Base-by-base conservation (phyloP, 192 early-diverging fungal genomes). In the Coemansia sp. region DNA sequence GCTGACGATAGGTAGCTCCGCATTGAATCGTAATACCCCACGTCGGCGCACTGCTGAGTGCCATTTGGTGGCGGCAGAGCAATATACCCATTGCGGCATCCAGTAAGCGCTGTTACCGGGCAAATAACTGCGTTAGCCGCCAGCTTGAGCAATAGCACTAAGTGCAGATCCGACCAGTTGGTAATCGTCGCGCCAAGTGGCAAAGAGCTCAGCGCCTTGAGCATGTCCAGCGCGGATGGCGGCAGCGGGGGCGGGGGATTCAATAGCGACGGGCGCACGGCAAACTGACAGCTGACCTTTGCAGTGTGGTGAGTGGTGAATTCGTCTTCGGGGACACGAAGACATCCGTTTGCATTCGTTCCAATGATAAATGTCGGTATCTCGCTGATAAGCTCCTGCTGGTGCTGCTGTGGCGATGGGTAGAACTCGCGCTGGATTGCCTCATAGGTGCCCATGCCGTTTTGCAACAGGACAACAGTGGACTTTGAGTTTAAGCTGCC, bases 61-160 rank as follows among this genome's bases (percentile, higher is more conserved):
- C 14, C 21, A 10, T 59, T 28, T 23, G 50, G 55, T 36, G 59
- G 68, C 40, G 60, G 65, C 11, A 73, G 66, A 7, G 81, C 62
- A 34, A 90, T 34, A 9, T 60, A 76, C 2, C 87, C 87, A 61
- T 91, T 91, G 53, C 70, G 83, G 11, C 79, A 70, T 20, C 74
- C 81, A 5, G 86, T 66, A 38, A 90, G 60, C 9, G 88, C 85
- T 0, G 88, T 86, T 9, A 89, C 63, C 2, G 90, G 90, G 39
- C 90, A 90, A 57, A 91, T 85, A 18, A 82, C 81, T 0, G 85
- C 75, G 62, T 91, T 91, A 60, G 89, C 84, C 13, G 86, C 86
- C 11, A 88, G 76, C 74, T 91, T 89, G 7, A 83, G 51, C 42
- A 86, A 58, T 16, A 88, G 53, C 63, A 69, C 63, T 16, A 65